A percentile compares a stretch with the other conserved stretches of the same genome.
phyloP scores from a whole-genome alignment of 345 rosid species.

The Salix viminalis region DNA sequence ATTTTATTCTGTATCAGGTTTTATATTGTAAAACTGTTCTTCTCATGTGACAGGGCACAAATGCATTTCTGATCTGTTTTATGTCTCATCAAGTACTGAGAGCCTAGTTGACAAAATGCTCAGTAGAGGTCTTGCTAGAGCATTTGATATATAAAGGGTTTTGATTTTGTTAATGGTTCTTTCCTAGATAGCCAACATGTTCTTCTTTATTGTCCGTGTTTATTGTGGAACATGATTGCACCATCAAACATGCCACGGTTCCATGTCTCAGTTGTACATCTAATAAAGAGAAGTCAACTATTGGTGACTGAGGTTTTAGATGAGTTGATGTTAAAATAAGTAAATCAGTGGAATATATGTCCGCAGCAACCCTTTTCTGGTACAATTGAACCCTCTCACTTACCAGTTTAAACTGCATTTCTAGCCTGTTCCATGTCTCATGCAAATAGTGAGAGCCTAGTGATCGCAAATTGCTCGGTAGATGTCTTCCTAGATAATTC shows the following conservation, averaged over 20 bases:
- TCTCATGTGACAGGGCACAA: not conserved
- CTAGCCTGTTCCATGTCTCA: not conserved
- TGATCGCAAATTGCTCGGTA: not conserved
- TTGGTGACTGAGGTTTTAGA: too few relatives aligned
- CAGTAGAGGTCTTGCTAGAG: not conserved
- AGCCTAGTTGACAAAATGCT: not conserved
- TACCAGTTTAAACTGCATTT: not conserved
- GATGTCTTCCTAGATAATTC: not conserved
- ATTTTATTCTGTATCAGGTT: not conserved
- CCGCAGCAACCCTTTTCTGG: not conserved
- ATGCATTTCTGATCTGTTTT: not conserved
- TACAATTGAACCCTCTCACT: too few relatives aligned
- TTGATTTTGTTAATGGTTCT: not conserved
- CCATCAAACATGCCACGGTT: not conserved
- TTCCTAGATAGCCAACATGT: not conserved
- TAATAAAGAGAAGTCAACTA: too few relatives aligned
- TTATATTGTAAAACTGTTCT: not conserved
- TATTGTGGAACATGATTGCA: not conserved
- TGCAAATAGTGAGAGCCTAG: not conserved
- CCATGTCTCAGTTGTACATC: not conserved
- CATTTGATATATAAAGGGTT: not conserved
- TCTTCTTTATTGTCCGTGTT: not conserved
- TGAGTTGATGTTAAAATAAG: too few relatives aligned
- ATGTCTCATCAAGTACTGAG: not conserved
- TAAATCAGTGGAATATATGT: not conserved